A percentile compares a stretch with the other conserved stretches of the same genome.
These are phyloP conservation scores for Chrysopogon serrulatus DNA, from an alignment of 176 grass and related monocot species.

Conservation along the genomic window DNA sequence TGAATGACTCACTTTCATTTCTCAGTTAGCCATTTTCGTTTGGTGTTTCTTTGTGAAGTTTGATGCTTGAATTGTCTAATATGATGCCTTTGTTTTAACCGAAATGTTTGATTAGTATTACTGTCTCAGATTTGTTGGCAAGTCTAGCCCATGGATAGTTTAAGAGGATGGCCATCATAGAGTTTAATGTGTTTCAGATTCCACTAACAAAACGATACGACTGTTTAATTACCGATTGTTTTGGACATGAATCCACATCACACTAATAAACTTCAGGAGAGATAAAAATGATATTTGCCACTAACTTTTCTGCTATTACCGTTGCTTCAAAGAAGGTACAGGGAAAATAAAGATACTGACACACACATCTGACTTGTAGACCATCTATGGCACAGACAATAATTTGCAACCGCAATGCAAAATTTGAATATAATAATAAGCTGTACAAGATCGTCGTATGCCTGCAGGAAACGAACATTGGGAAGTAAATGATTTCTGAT, in stretches of 20 bases:
- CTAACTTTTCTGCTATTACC: neutral
- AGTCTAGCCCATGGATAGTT: neutral
- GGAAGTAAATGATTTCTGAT: neutral
- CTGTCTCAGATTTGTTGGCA: neutral
- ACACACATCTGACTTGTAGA: neutral
- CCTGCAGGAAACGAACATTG: neutral
- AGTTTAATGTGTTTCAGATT: neutral
- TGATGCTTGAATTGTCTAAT: neutral
- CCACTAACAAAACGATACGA: neutral
- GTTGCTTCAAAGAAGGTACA: neutral
- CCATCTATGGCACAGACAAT: neutral
- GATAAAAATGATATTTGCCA: neutral
- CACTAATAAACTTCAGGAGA: neutral
- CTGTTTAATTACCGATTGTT: neutral
- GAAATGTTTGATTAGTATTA: neutral
- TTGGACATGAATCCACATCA: neutral
- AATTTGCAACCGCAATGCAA: neutral
- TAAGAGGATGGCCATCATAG: neutral
- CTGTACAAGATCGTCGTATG: neutral
- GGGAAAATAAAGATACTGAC: neutral
- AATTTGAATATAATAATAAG: neutral
- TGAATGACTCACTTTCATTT: neutral
- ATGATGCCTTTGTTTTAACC: neutral
- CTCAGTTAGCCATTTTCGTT: neutral
- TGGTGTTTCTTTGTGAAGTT: neutral